phyloP scores from a whole-genome alignment of 2,329 filamentous ascomycete genomes.

The Talaromyces sp. region DNA sequence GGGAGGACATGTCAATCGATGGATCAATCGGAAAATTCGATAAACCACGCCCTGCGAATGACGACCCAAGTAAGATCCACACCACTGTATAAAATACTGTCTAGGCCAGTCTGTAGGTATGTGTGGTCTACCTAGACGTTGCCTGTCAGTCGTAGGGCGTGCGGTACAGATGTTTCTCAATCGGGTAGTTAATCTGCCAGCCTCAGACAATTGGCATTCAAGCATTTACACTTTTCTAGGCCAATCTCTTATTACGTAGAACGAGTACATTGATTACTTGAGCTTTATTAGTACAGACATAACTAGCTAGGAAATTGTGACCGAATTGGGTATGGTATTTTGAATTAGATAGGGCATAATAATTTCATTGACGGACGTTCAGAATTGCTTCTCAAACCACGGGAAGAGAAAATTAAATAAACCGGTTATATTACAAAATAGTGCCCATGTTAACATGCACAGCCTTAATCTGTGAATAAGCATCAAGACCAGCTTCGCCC shows the following conservation, averaged over 20 bases:
- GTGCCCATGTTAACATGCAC: conserved; percentile 40
- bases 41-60: neutral
- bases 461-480: conserved; percentile 37
- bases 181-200: neutral
- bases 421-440: conserved; percentile 21
- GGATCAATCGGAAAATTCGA: neutral
- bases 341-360: neutral
- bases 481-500: conserved; percentile 38
- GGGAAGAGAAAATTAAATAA: neutral
- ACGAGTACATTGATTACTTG: no score
- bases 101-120: neutral
- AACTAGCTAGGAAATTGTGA: no score
- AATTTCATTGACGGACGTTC: no score
- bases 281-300: no score
- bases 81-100: neutral
- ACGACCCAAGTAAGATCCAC: neutral
- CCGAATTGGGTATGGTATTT: no score
- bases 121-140: neutral
- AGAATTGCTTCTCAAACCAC: neutral
- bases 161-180: neutral
- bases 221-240: no score
- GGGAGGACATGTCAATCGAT: no score
- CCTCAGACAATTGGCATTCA: no score
- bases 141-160: neutral
- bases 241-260: no score